Evolutionary conservation across 2,329 filamentous ascomycete species (phyloP).

Genomic region (Arthroderma sp.): DNA sequence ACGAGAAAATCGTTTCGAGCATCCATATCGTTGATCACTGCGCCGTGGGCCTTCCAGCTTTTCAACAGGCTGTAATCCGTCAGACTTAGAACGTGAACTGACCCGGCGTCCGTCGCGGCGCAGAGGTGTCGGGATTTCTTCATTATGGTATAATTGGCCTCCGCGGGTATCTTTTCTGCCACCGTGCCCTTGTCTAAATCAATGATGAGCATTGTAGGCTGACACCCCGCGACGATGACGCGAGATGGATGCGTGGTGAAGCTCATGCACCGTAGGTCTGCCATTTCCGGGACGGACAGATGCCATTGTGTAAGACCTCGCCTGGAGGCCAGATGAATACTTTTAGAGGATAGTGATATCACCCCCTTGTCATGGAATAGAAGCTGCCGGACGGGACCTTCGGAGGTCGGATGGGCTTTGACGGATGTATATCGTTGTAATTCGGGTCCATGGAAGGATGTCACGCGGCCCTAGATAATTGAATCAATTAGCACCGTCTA

Average conservation of each 20-base stretch:
- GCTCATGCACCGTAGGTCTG: conserved; percentile 84
- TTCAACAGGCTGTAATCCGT: conserved; percentile 66
- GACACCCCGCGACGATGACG: conserved; percentile 75
- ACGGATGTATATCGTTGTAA: conserved; percentile 85
- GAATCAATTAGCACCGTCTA: background rate
- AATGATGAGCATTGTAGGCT: conserved; percentile 70
- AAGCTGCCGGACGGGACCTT: conserved; percentile 75
- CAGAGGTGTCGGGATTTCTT: conserved; percentile 80
- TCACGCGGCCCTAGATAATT: conserved; percentile 66
- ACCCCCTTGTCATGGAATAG: conserved; percentile 86
- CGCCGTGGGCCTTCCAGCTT: conserved; percentile 80
- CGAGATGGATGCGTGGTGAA: conserved; percentile 80
- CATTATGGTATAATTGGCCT: conserved; percentile 80
- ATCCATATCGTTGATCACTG: conserved; percentile 91
- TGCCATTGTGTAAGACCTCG: conserved; percentile 83
- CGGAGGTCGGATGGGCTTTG: conserved; percentile 58
- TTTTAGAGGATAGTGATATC: conserved; percentile 67
- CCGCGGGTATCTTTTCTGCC: conserved; percentile 58
- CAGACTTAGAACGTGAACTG: conserved; percentile 76
- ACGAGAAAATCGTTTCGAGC: conserved; percentile 89
- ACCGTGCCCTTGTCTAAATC: conserved; percentile 62
- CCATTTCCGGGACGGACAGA: conserved; percentile 65
- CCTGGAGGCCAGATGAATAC: conserved; percentile 78
- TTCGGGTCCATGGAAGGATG: conserved; percentile 76
- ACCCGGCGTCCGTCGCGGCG: conserved; percentile 71